Evolutionary conservation across 2,329 filamentous ascomycete species (phyloP).

Genomic region (Clarireedia sp.): DNA sequence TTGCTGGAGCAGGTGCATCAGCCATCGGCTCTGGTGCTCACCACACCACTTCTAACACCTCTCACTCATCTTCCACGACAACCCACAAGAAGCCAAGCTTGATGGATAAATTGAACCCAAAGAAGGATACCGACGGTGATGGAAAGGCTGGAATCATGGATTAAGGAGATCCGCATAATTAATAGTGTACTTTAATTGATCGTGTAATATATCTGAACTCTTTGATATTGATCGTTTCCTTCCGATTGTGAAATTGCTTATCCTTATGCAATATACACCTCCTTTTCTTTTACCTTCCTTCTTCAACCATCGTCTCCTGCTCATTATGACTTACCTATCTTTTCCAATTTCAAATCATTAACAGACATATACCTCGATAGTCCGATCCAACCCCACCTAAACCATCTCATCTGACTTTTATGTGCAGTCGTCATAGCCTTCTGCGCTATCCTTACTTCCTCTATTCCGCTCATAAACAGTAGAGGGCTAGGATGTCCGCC

Average conservation of each 20-base stretch:
- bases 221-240: too few species aligned
- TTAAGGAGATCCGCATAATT: neutral
- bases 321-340: slow-evolving; percentile 26
- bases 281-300: too few species aligned
- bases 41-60: slow-evolving; percentile 6
- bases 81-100: slow-evolving; percentile 37
- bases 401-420: slow-evolving; percentile 97
- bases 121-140: slow-evolving; percentile 44
- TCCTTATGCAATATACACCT: too few species aligned
- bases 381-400: slow-evolving; percentile 90
- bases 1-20: slow-evolving; percentile 4
- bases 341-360: slow-evolving; percentile 70
- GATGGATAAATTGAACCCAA: slow-evolving; percentile 47
- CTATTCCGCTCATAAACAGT: slow-evolving; percentile 62
- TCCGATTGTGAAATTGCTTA: too few species aligned
- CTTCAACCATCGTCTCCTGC: neutral
- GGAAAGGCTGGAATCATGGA: slow-evolving; percentile 46
- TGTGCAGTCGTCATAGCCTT: slow-evolving; percentile 85
- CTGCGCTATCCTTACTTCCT: slow-evolving; percentile 60
- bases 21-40: neutral
- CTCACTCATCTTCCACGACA: neutral
- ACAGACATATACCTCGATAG: slow-evolving; percentile 91
- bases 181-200: too few species aligned
- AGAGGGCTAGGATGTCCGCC: slow-evolving; percentile 49
- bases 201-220: too few species aligned